Evolutionary conservation across 805 yeast species (phyloP), one percentile per base, ranked within the genome.

Genomic region (Cyberlindnera euphorbiiphila): DNA sequence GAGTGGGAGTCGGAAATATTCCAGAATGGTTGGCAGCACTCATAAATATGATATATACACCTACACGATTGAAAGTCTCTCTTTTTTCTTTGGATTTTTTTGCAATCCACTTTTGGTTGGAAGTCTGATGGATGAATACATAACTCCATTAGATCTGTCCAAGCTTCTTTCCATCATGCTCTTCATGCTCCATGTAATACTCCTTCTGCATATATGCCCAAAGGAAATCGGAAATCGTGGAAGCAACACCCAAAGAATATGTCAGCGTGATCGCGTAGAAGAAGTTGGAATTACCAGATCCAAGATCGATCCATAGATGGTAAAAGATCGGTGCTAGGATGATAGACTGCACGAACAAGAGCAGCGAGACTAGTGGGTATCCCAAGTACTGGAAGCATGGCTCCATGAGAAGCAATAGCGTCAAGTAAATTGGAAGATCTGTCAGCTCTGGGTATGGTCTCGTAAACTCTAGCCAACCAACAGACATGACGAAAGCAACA

Each of bases 241-340:
- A 59, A 0, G 79, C 76, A 47, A 87, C 71, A 4, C 88, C 85
- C 8, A 78, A 65, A 0, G 85, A 80, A 60, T 87, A 82, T 3
- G 82, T 85, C 41, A 93, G 69, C 4, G 93, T 86, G 51, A 93
- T 84, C 25, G 98, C 96, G 65, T 91, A 93, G 65, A 88, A 93
- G 66, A 93, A 93, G 61, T 93, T 93, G 36, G 96, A 81, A 63
- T 93, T 93, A 19, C 98, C 99, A 22, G 93, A 86, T 11, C 96
- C 96, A 41, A 86, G 69, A 41, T 81, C 83, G 49, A 91, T 85
- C 99, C 99, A 93, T 42, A 93, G 73, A 59, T 87, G 87, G 64
- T 88, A 88, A 58, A 91, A 93, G 9, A 86, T 78, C 2, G 98
- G 97, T 5, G 93, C 77, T 32, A 93, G 68, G 2, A 85, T 66